A percentile compares a stretch with the other conserved stretches of the same genome.
Evolutionary conservation across 192 early-diverging fungal species (phyloP).

Genomic region (Coemansia sp.): DNA sequence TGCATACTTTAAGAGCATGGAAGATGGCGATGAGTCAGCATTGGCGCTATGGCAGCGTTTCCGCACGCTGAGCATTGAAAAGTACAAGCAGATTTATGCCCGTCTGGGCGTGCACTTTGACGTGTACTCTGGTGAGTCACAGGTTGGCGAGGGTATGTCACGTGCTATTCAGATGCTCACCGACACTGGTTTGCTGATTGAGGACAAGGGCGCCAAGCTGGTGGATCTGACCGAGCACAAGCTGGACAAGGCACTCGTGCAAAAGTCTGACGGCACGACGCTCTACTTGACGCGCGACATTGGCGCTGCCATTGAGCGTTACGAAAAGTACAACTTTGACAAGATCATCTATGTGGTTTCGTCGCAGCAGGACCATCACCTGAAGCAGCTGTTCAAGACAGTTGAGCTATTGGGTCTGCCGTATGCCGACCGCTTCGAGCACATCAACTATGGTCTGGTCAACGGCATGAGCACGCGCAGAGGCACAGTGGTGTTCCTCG

Average conservation of each 20-base stretch:
- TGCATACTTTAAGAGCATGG: conserved; percentile 91
- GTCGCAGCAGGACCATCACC: conserved; percentile 86
- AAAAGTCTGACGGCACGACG: conserved; percentile 88
- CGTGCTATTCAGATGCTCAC: conserved; percentile 70
- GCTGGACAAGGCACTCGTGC: conserved; percentile 79
- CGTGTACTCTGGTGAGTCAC: conserved; percentile 93
- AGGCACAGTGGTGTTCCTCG: conserved; percentile 93
- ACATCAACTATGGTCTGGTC: conserved; percentile 95
- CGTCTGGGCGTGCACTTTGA: conserved; percentile 93
- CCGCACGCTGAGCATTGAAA: conserved; percentile 84
- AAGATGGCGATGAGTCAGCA: conserved; percentile 83
- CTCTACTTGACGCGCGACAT: conserved; percentile 96
- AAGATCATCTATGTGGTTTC: conserved; percentile 91
- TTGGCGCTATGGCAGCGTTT: conserved; percentile 85
- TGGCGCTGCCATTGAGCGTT: conserved; percentile 90
- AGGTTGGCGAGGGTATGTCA: conserved; percentile 74
- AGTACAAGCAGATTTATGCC: conserved; percentile 88
- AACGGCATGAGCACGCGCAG: conserved; percentile 94
- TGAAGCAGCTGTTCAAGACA: conserved; percentile 94
- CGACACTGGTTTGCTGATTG: conserved; percentile 64
- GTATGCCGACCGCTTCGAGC: conserved; percentile 79
- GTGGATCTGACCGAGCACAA: conserved; percentile 83
- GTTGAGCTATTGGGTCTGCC: conserved; percentile 78
- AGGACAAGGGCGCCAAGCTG: conserved; percentile 83
- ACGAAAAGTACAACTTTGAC: conserved; percentile 86